Conservation (phyloP, 345 rosid species). For the Eucalyptus polybractea region DNA sequence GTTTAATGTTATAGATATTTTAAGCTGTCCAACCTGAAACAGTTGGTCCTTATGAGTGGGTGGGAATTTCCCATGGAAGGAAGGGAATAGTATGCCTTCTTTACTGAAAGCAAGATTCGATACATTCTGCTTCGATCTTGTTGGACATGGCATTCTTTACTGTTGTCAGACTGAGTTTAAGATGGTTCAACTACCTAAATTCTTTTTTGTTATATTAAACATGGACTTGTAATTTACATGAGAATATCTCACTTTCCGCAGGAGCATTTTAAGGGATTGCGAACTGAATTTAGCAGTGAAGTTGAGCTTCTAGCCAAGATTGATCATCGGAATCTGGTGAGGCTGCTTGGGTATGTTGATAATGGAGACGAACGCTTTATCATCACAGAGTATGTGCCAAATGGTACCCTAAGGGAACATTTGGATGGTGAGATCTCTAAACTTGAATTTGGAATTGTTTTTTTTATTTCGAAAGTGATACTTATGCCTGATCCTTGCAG, state of each 20-base stretch:
- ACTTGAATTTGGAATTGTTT: neutral
- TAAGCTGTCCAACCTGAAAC: neutral
- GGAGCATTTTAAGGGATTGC: slow-evolving; percentile 61
- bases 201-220: neutral
- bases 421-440: slow-evolving; percentile 63
- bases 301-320: slow-evolving; percentile 86
- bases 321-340: slow-evolving; percentile 84
- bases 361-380: slow-evolving; percentile 76
- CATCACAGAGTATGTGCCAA: slow-evolving; percentile 80
- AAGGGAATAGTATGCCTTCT: neutral
- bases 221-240: neutral
- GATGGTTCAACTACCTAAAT: neutral
- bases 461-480: neutral
- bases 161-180: neutral
- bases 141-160: neutral
- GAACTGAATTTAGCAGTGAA: slow-evolving; percentile 82
- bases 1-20: neutral
- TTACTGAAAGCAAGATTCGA: neutral
- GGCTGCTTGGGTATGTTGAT: slow-evolving; percentile 80
- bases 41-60: neutral
- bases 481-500: slow-evolving; percentile 18
- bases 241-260: neutral
- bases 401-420: slow-evolving; percentile 95
- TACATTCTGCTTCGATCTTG: neutral
- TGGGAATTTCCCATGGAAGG: neutral